Conservation (phyloP, 148 eudicot genomes). For the Tetragonia tetragonoides region DNA sequence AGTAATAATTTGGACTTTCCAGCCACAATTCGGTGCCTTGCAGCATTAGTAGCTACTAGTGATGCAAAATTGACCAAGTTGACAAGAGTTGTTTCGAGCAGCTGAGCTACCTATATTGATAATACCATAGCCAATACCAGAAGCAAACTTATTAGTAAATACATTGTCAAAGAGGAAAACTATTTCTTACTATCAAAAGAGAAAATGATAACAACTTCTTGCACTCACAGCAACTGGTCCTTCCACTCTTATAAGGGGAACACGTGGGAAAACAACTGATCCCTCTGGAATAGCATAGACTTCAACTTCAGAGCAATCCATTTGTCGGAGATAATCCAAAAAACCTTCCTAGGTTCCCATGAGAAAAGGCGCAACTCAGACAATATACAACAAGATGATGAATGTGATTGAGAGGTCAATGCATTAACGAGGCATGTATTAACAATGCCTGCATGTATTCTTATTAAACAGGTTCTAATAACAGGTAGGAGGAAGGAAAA, state of each 20-base stretch:
- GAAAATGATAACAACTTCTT: background rate
- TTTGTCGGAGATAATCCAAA: conserved; percentile 68
- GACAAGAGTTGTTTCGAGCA: conserved; percentile 88
- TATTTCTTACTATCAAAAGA: too few relatives aligned
- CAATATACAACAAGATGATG: background rate
- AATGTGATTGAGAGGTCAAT: background rate
- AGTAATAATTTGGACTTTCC: conserved; percentile 81
- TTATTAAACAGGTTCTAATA: background rate
- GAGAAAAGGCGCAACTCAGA: background rate
- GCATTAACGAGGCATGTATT: background rate
- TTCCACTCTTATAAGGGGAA: conserved; percentile 85
- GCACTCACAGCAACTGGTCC: conserved; percentile 92
- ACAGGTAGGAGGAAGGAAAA: background rate
- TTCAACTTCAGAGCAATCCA: conserved; percentile 92
- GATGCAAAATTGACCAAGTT: conserved; percentile 95
- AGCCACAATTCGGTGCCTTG: conserved; percentile 94
- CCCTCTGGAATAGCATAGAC: conserved; percentile 86
- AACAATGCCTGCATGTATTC: too few relatives aligned
- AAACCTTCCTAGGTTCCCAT: conserved; percentile 45
- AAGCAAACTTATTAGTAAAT: background rate
- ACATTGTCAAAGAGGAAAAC: background rate
- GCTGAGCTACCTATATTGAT: conserved; percentile 75
- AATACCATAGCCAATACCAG: conserved; percentile 4
- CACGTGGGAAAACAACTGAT: conserved; percentile 79
- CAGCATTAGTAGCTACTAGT: conserved; percentile 93